Evolutionary conservation across 257 asterid species (phyloP).

Genomic region (Ilex asprella): DNA sequence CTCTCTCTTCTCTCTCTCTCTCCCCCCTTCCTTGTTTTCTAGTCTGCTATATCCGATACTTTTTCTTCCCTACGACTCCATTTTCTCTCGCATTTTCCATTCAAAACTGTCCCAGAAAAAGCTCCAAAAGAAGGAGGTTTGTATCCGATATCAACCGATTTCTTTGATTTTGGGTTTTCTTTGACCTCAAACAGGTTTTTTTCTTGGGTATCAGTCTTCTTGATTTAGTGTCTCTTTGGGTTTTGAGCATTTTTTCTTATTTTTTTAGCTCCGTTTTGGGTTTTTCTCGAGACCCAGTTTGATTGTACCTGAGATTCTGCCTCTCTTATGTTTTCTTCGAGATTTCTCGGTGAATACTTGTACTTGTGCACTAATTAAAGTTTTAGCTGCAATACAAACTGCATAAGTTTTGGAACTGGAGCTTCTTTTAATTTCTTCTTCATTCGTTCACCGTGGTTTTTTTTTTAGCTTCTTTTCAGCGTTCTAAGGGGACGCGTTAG

Average conservation of each 20-base stretch:
- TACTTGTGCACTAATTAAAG: neutral
- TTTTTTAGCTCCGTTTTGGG: neutral
- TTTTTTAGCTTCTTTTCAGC: conserved; percentile 6
- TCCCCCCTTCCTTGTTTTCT: conserved; percentile 1
- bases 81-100: conserved; percentile 4
- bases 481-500: conserved; percentile 11
- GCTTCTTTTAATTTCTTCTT: conserved; percentile 42
- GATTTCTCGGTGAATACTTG: neutral
- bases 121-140: conserved; percentile 15
- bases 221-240: conserved; percentile 7
- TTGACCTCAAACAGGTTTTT: neutral
- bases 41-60: neutral
- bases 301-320: conserved; percentile 1
- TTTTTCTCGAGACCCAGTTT: neutral
- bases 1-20: conserved; percentile 9
- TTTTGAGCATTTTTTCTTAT: conserved; percentile 5
- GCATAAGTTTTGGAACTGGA: conserved; percentile 11
- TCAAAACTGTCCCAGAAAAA: conserved; percentile 1
- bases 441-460: conserved; percentile 24
- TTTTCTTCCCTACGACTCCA: conserved; percentile 14
- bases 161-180: conserved; percentile 4
- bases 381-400: conserved; percentile 4
- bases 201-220: conserved; percentile 1
- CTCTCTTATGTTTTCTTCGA: neutral
- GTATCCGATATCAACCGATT: neutral